Evolutionary conservation across 78 protist genomes (phyloP), one percentile per base, ranked within the genome.

Genomic region (Emiliania huxleyi): DNA sequence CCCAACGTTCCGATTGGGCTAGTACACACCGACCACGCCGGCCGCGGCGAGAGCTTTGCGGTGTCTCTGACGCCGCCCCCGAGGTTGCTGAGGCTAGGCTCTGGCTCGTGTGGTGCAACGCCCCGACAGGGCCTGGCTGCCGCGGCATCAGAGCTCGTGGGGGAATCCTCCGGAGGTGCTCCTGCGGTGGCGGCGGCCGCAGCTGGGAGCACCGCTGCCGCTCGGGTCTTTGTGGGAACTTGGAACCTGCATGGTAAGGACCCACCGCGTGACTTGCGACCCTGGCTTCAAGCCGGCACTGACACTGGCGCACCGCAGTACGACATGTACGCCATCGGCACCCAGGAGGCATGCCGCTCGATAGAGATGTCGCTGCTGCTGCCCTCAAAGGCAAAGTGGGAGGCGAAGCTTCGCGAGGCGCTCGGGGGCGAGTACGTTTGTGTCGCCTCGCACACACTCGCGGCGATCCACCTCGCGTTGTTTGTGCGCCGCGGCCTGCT

Each of bases 201-300:
- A n/a, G n/a, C n/a, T n/a, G n/a, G n/a, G n/a, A n/a, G n/a, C n/a
- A n/a, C n/a, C n/a, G n/a, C n/a, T n/a, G n/a, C n/a, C 55, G 55
- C 55, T 38, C 79, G 79, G 23, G 79, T 40, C 43, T 37, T 38
- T 1, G 33, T 77, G 37, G 46, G 12, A 45, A 77, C 87, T 5
- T 77, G 87, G 87, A 77, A 77, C 87, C 6, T 77, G 87, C 87
- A 77, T 46, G 87, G 87, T 11, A 77, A 77, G 35, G 87, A 77
- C 6, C 48, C 87, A 46, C 87, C 87, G n/a, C n/a, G 6, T 29
- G 46, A 22, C 87, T 6, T 77, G 29, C 22, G 5, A 8, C 46
- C 44, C n/a, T 40, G 44, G 87, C 87, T 77, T 12, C 37, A n/a
- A 11, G 44, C 23, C 37, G 46, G n/a, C 48, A 46, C 26, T 19